These are phyloP conservation scores for Digitaria exilis DNA, from an alignment of 202 grass and related monocot genomes.

Conservation along the genomic window DNA sequence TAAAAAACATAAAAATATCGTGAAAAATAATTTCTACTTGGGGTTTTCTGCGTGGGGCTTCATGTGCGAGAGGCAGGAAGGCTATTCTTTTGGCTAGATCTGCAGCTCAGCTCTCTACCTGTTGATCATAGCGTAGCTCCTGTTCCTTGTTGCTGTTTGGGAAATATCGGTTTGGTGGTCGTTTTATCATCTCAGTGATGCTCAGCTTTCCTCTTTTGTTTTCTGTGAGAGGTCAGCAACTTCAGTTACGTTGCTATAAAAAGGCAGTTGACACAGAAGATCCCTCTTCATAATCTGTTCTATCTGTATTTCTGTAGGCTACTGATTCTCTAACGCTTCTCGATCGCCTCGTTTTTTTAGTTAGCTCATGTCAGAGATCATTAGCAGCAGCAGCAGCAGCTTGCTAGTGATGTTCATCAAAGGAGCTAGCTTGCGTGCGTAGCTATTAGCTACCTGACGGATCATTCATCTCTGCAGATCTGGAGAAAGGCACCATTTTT, in stretches of 20 bases:
- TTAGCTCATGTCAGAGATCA: not conserved
- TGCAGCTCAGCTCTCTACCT: not conserved
- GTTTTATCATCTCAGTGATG: not conserved
- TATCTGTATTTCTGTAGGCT: not conserved
- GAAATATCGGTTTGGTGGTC: conserved; percentile 14
- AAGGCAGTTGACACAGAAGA: not conserved
- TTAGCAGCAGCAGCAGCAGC: not conserved
- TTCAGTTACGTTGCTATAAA: not conserved
- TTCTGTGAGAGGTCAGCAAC: not conserved
- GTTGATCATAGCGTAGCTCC: conserved; percentile 2
- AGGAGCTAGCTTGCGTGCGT: not conserved
- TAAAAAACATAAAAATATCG: too few relatives aligned
- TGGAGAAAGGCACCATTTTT: not conserved
- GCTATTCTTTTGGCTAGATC: not conserved
- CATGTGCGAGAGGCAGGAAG: too few relatives aligned
- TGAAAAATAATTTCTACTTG: too few relatives aligned
- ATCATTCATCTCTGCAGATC: conserved; percentile 33
- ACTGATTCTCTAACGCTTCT: not conserved
- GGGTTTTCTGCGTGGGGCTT: not conserved
- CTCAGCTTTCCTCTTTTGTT: conserved; percentile 37
- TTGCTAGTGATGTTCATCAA: not conserved
- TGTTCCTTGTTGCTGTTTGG: conserved; percentile 30
- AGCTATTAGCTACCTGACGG: not conserved
- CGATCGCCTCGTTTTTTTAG: not conserved
- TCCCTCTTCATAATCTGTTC: not conserved